These are phyloP conservation scores for Hygrocybe coccinea DNA, from an alignment of 768 basidiomycete species.

Conservation along the genomic window DNA sequence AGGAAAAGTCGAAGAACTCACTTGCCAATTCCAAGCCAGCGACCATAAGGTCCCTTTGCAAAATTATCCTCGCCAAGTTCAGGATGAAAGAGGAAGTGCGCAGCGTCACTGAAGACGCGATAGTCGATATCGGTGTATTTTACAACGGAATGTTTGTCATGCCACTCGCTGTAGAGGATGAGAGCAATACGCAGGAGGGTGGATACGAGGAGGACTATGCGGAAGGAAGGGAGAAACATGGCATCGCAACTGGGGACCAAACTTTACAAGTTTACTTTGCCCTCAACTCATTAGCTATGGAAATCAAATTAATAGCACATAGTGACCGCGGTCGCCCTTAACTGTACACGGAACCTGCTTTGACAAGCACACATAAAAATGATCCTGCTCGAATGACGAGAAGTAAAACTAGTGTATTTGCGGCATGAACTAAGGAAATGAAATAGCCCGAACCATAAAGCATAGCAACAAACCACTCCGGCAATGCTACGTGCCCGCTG, in stretches of 20 bases:
- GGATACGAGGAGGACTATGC: constrained; percentile 49
- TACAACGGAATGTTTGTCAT: constrained; percentile 73
- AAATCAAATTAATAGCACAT: too few relatives aligned
- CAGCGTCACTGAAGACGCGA: constrained; percentile 90
- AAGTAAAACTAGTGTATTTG: neutral
- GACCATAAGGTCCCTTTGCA: constrained; percentile 55
- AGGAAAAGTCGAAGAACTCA: constrained; percentile 37
- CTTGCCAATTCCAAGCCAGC: constrained; percentile 57
- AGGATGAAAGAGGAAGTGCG: constrained; percentile 58
- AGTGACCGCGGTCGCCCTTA: too few relatives aligned
- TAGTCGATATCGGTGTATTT: constrained; percentile 99
- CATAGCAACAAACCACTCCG: neutral
- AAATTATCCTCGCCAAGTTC: constrained; percentile 38
- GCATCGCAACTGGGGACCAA: too few relatives aligned
- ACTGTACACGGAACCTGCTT: too few relatives aligned
- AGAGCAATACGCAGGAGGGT: constrained; percentile 59
- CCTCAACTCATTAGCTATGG: too few relatives aligned
- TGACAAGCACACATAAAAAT: neutral
- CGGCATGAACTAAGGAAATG: neutral
- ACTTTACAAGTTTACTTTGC: too few relatives aligned
- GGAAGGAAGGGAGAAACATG: constrained; percentile 39
- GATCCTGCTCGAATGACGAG: neutral
- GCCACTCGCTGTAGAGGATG: constrained; percentile 86
- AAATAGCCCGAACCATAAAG: neutral
- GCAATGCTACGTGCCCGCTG: neutral